Percentiles rank a stretch among this genome's conserved stretches.
phyloP scores from a whole-genome alignment of 2,329 filamentous ascomycete genomes.

The Hymenoscyphus fructigenus region DNA sequence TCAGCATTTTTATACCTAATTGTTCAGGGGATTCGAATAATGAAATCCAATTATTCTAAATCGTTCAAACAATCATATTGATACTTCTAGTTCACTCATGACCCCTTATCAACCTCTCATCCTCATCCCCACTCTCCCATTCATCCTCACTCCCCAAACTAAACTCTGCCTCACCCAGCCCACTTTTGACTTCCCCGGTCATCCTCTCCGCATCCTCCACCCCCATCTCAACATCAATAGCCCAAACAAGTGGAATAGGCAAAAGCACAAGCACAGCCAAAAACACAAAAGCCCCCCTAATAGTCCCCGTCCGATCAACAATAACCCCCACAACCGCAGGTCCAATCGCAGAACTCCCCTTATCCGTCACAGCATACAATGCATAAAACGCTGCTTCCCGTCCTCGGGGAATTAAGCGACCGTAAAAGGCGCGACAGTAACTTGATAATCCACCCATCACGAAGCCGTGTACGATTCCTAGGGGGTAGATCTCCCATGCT shows the following conservation, averaged over 20 bases:
- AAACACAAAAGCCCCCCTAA: constrained; percentile 87
- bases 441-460: constrained; percentile 89
- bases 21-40: too few relatives aligned
- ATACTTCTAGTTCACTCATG: constrained; percentile 17
- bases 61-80: too few relatives aligned
- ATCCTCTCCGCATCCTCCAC: constrained; percentile 65
- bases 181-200: constrained; percentile 40
- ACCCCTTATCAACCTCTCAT: constrained; percentile 25
- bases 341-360: constrained; percentile 90
- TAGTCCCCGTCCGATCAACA: constrained; percentile 77
- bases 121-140: constrained; percentile 14
- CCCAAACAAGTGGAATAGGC: constrained; percentile 78
- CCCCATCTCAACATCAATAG: constrained; percentile 80
- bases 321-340: constrained; percentile 91
- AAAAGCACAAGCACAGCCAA: constrained; percentile 76
- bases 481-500: constrained; percentile 93
- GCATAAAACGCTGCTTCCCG: constrained; percentile 96
- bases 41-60: too few relatives aligned
- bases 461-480: constrained; percentile 87
- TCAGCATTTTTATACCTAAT: too few relatives aligned
- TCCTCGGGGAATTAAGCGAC: constrained; percentile 87
- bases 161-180: constrained; percentile 8
- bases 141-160: constrained; percentile 13
- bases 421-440: constrained; percentile 89
- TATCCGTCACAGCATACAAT: constrained; percentile 94